Evolutionary conservation across 2,329 filamentous ascomycete species (phyloP), one percentile per base, ranked within the genome.

Genomic region (Pseudogymnoascus sp.): DNA sequence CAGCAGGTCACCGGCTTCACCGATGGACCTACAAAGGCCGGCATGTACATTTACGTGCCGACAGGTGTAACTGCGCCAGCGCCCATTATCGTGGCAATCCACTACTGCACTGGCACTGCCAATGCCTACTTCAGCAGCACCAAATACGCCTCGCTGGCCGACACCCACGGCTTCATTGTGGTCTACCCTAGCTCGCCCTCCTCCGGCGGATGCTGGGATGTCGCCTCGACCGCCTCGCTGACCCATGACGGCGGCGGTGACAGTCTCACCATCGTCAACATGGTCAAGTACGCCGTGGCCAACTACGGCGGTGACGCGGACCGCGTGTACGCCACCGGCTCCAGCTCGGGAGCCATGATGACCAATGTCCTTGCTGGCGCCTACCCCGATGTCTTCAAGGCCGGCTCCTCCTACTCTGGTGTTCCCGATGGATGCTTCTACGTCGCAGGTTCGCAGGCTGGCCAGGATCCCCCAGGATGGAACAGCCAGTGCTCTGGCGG

Each of bases 171-270:
- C 40, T 85, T 81, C 71, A 83, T 87, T 60, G 77, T 81, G 63
- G 81, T 86, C 68, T 86, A 82, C 71, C 81, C 82, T 0, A 74
- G 77, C 65, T 78, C 77, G 1, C 79, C 80, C 0, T 78, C 81
- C 66, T 71, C 70, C n/a, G 81, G 74, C 10, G 73, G 71, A 65
- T 86, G 83, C 74, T 86, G 82, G 81, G 83, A 86, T 63, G 83
- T 85, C 2, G 78, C 78, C 13, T 80, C 78, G 21, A 73, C 72
- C 31, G 72, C 73, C 31, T 76, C 82, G 0, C 75, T 86, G 1
- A 80, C 77, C 4, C 83, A 84, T 66, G 75, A 81, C 61, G 82
- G 81, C 5, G 82, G 83, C 24, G 81, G 81, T 2, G 80, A 86
- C 69, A 81, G 77, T 58, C 78, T 79, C 40, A 76, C 77, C 0